Base-by-base conservation (phyloP, 805 yeast species). In the Suhomyces emberorum region DNA sequence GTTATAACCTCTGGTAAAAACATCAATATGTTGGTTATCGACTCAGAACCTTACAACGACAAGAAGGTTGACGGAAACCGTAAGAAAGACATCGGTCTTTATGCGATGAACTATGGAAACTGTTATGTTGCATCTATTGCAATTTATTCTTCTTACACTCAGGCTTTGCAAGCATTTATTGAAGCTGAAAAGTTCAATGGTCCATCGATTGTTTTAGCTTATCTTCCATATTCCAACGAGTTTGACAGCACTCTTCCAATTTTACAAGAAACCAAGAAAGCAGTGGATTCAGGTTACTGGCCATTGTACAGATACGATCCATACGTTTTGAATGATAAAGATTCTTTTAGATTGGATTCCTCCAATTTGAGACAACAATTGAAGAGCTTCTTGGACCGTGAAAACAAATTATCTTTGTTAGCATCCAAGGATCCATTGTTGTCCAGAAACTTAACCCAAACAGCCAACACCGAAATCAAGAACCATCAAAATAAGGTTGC, bases 201-300 rank as follows among this genome's bases (percentile, higher is more conserved):
- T 41, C 98, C 97, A 4, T 85, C 97, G 1, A 73, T 91, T 38
- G 86, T 91, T 24, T 74, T 91, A 48, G 97, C 96, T 3, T 88
- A 89, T 59, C 69, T 89, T 50, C 98, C 98, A 28, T 80, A 82
- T 59, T 55, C 67, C 31, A 59, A 69, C 15, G 91, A 84, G 54
- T 69, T 66, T 38, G 83, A 81, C 44, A 68, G 79, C 43, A 82
- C 95, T 27, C 66, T 91, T 47, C 75, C 79, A 17, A 78, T 89
- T 30, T 71, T 91, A 51, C 81, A 84, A 57, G 93, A 86, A 57
- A 89, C 97, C 22, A 91, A 91, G 61, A 68, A 65, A 44, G 91
- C 96, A 15, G 95, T 91, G 30, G 96, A 87, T 52, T 70, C 88
- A 22, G 98, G 98, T n/a, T 83, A 83, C 66, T 88, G 97, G 95